Base-by-base conservation (phyloP, 768 basidiomycete species). In the Amanita brunnescens region DNA sequence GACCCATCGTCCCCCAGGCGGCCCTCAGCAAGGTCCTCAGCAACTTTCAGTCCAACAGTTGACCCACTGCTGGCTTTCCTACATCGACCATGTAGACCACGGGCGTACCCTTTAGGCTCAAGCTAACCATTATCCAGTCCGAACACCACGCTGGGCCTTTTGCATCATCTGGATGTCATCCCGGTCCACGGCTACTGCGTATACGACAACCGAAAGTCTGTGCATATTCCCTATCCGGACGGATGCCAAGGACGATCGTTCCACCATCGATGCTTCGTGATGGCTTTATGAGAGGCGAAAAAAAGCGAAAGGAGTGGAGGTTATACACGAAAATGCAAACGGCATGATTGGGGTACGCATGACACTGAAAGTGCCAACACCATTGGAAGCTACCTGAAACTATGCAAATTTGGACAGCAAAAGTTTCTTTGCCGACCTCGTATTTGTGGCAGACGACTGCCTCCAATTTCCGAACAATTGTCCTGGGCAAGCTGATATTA, bases 261-360 rank as follows among this genome's bases (percentile, higher is more conserved):
- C 65, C 95, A 98, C 68, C 95, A 98, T 64, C 96, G 96, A 3
- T 74, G 81, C 52, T 91, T 99, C 58, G 79, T 99, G 56, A 83
- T 85, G 75, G 73, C 77, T 20, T 69, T 99, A 42, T 75, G 96
- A 46, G 75, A 72, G 39, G 80, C 80, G 35, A 32, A 71, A 60
- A 49, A 65, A 61, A 26, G 83, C 83, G 7, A 64, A 63, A 7
- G 79, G 83, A 9, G 88, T 94, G 6, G 84, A 90, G 43, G 72
- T 93, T 37, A 73, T 94, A 58, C 70, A 91, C 30, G 79, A 85
- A 62, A 79, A 74, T 56, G 65, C 74, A 14, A 66, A 71, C 9
- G 71, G 74, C 6, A 76, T 92, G 6, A 64, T 83, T 37, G 91
- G 90, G 10, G 84, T 91, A 20, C 74, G 72, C 18, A 80, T 82